Conservation (phyloP, 2,329 filamentous ascomycete genomes). For the Botrytis pseudocinerea region DNA sequence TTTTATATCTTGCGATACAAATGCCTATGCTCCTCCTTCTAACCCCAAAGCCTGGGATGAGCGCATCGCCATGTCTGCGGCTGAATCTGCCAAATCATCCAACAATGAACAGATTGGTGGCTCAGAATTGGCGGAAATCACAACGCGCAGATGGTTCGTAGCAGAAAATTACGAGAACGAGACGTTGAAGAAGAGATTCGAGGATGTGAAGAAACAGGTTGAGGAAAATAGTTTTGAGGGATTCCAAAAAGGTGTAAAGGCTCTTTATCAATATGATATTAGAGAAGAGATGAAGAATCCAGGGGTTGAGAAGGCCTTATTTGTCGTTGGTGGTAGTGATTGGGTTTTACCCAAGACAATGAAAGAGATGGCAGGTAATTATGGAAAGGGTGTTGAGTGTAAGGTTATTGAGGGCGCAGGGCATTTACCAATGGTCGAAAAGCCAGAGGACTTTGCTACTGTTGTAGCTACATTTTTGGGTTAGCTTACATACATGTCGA, state of each 20-base stretch:
- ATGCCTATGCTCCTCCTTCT: conserved; percentile 66
- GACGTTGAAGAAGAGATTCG: conserved; percentile 49
- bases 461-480: conserved; percentile 59
- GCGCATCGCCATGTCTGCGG: conserved; percentile 67
- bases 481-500: background rate
- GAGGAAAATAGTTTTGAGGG: conserved; percentile 67
- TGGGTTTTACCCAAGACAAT: conserved; percentile 77
- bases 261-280: conserved; percentile 72
- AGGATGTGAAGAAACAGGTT: conserved; percentile 68
- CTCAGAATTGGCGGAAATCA: conserved; percentile 65
- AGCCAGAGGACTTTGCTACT: conserved; percentile 65
- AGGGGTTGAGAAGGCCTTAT: conserved; percentile 58
- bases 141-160: conserved; percentile 75
- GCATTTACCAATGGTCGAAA: conserved; percentile 83
- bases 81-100: conserved; percentile 45
- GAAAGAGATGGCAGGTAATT: conserved; percentile 64
- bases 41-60: conserved; percentile 82
- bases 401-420: conserved; percentile 69
- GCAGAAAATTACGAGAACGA: conserved; percentile 56
- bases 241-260: conserved; percentile 67
- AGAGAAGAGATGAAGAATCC: conserved; percentile 51
- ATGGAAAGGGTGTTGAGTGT: conserved; percentile 61
- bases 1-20: conserved; percentile 79
- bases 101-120: conserved; percentile 56
- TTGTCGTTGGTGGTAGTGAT: conserved; percentile 73